phyloP scores from a whole-genome alignment of 208 protist species.

The Vickermania spadyakhi region DNA sequence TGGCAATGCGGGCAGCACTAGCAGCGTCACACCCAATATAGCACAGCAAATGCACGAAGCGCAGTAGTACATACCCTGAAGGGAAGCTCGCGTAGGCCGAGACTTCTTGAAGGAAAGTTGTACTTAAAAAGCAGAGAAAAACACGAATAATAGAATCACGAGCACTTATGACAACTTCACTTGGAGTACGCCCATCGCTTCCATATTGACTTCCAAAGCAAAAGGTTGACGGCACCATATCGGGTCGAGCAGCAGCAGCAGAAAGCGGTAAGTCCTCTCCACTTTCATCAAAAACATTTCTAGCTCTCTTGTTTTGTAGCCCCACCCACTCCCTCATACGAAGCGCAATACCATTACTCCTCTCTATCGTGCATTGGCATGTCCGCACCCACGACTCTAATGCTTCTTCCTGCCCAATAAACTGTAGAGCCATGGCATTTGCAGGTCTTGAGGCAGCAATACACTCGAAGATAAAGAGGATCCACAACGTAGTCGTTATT shows the following conservation, averaged over 20 bases:
- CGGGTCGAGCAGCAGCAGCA: neutral
- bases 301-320: neutral
- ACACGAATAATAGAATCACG: neutral
- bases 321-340: too few relatives aligned
- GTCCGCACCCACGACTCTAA: neutral
- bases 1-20: neutral
- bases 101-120: neutral
- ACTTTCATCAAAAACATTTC: too few relatives aligned
- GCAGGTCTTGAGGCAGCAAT: neutral
- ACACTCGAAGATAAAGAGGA: neutral
- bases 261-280: too few relatives aligned
- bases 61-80: neutral
- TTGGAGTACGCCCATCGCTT: neutral
- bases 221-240: neutral
- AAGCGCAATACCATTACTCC: too few relatives aligned
- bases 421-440: neutral
- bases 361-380: too few relatives aligned
- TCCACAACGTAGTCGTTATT: neutral
- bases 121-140: neutral
- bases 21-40: conserved; percentile 15
- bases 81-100: neutral
- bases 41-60: conserved; percentile 18
- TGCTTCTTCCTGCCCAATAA: neutral
- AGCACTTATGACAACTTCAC: neutral
- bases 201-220: neutral